phyloP scores from a whole-genome alignment of 2,329 filamentous ascomycete species.

The Fusarium begoniae region DNA sequence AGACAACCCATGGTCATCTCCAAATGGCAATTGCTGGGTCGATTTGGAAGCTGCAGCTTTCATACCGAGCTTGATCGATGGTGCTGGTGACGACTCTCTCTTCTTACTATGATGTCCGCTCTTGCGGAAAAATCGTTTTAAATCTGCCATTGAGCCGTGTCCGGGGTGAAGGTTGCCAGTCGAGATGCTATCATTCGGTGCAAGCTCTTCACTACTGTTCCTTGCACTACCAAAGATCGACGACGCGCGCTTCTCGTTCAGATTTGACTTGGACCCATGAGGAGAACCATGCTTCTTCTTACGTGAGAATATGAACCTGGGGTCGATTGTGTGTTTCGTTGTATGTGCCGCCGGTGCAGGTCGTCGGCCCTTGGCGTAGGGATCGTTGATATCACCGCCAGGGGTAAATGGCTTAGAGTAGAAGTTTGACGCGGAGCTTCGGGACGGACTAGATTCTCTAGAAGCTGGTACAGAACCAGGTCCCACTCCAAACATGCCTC shows the following conservation, averaged over 20 bases:
- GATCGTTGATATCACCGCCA: constrained; percentile 81
- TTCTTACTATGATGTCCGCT: constrained; percentile 75
- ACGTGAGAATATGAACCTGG: constrained; percentile 83
- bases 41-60: constrained; percentile 60
- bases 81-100: constrained; percentile 69
- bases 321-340: constrained; percentile 72
- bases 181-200: constrained; percentile 40
- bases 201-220: constrained; percentile 50
- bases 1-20: constrained; percentile 88
- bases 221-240: constrained; percentile 48
- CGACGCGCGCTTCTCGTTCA: constrained; percentile 65
- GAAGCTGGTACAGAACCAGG: constrained; percentile 65
- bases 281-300: constrained; percentile 74
- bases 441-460: constrained; percentile 71
- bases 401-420: constrained; percentile 83
- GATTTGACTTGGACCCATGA: constrained; percentile 59
- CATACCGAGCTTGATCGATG: constrained; percentile 58
- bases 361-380: constrained; percentile 84
- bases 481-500: constrained; percentile 63
- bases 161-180: constrained; percentile 39
- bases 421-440: constrained; percentile 67
- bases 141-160: constrained; percentile 88
- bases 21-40: constrained; percentile 80
- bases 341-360: constrained; percentile 73
- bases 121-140: constrained; percentile 96